phyloP scores from a whole-genome alignment of 306 rosid genomes.

The Prunus fruticosa region DNA sequence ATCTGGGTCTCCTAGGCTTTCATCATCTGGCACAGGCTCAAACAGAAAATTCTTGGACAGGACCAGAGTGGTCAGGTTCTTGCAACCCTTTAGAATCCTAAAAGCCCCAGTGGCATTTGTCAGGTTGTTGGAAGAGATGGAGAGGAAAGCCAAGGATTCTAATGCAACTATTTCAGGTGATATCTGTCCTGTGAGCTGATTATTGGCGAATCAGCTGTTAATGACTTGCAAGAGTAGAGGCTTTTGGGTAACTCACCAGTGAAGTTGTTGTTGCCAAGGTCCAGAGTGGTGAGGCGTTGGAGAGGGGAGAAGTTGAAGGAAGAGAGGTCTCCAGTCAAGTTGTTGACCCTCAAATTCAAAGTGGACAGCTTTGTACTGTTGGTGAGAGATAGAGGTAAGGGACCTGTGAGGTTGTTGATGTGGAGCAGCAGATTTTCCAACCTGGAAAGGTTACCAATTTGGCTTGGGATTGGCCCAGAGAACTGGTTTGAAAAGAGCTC shows the following conservation, averaged over 20 bases:
- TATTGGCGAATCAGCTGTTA: neutral
- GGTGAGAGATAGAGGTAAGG: neutral
- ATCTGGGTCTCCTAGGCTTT: neutral
- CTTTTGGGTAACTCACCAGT: neutral
- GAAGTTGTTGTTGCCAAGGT: neutral
- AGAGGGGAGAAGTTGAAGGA: neutral
- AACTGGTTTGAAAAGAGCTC: neutral
- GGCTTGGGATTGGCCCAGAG: neutral
- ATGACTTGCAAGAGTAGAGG: neutral
- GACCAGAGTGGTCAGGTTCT: constrained; percentile 60
- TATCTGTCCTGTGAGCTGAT: neutral
- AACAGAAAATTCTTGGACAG: constrained; percentile 44
- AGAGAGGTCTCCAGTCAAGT: neutral
- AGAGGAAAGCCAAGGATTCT: neutral
- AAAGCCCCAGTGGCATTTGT: constrained; percentile 38
- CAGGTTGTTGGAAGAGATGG: neutral
- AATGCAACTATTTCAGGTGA: neutral
- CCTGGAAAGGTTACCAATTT: neutral
- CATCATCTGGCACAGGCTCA: neutral
- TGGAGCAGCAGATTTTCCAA: neutral
- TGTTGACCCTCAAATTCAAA: neutral
- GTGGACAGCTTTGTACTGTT: neutral
- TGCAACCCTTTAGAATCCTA: constrained; percentile 48
- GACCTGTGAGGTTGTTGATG: neutral
- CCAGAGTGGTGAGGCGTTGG: neutral